Base-by-base conservation (phyloP, 176 grass and related monocot species). In the Alloteropsis semialata region DNA sequence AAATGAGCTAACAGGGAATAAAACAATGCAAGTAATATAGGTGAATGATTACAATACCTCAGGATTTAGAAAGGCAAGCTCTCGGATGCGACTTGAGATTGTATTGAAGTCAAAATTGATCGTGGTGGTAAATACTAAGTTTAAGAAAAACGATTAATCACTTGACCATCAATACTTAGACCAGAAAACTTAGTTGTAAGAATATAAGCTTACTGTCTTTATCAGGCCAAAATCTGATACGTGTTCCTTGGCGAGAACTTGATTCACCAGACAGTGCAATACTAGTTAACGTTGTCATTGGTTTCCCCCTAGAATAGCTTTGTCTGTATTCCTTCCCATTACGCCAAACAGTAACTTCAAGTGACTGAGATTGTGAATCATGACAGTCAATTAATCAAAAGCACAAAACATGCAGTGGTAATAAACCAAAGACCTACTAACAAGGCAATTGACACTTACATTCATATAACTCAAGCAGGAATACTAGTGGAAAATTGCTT, bases 31-130 rank as follows among this genome's bases (percentile, higher is more conserved):
- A 64, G 30, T 39, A 21, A 39, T 74, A 44, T 41, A 45, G 41
- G 41, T 10, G 50, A 81, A 60, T 28, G 24, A 55, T 70, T 60
- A 69, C 25, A 72, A 58, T 91, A 98, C 96, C 92, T 90, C 85
- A 61, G 96, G 93, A 88, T 98, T 98, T 74, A 98, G 87, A 84
- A 98, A 98, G 55, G 96, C 96, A 84, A 98, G 93, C 80, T 98
- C 96, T 75, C 93, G 85, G 69, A 96, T 95, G 49, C 96, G 91
- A 72, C 96, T 79, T 74, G 96, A 93, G 51, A 98, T 98, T 73
- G 91, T 98, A 75, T 90, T 87, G 79, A 90, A 93, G 66, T 98
- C 96, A 67, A 95, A 95, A 12, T 80, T 63, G 44, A 92, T 93
- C 8, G 89, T 87, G 59, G 93, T 95, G 33, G 96, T 96, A 82